Evolutionary conservation across 306 rosid species (phyloP).

Genomic region (Benincasa hispida): DNA sequence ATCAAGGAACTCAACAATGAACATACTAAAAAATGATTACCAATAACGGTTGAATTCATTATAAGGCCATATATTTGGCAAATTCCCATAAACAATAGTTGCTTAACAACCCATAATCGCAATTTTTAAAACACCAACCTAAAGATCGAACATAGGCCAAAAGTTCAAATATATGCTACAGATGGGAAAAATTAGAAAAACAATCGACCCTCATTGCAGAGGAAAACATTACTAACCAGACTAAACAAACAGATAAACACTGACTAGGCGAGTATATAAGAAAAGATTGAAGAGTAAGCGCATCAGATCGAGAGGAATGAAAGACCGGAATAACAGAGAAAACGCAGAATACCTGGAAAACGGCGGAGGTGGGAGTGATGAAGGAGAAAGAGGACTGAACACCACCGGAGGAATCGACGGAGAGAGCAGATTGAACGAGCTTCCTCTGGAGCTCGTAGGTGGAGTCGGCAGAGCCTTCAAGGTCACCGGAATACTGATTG

Average conservation of each 20-base stretch:
- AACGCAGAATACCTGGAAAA: slow-evolving; percentile 45
- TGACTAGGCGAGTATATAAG: too few relatives aligned
- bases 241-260: too few relatives aligned
- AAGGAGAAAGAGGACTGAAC: slow-evolving; percentile 72
- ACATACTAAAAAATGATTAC: not conserved
- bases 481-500: slow-evolving; percentile 55
- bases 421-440: slow-evolving; percentile 54
- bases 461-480: slow-evolving; percentile 55
- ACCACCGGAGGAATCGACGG: slow-evolving; percentile 55
- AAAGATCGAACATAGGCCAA: not conserved
- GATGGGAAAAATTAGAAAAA: not conserved
- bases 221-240: not conserved
- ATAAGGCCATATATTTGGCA: not conserved
- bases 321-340: not conserved
- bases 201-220: not conserved
- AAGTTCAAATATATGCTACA: too few relatives aligned
- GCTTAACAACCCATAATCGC: not conserved
- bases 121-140: not conserved
- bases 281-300: not conserved
- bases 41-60: not conserved
- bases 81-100: not conserved
- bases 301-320: not conserved
- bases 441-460: slow-evolving; percentile 62
- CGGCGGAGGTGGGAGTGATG: slow-evolving; percentile 50
- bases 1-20: not conserved